phyloP scores from a whole-genome alignment of 2,329 filamentous ascomycete genomes.

The Eurotiales sp. region DNA sequence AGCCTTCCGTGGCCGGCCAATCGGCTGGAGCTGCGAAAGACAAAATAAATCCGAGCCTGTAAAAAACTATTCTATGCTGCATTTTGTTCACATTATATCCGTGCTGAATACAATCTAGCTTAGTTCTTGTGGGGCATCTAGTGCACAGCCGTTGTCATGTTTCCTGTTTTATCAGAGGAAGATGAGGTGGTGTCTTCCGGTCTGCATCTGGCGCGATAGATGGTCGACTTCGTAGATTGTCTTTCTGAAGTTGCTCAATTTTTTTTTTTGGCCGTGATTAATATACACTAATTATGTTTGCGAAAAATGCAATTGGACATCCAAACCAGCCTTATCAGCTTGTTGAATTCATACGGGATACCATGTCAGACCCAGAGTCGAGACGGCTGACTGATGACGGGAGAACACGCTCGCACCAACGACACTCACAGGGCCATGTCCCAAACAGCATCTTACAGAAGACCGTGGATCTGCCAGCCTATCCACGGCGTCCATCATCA shows the following conservation, averaged over 20 bases:
- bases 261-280: no score
- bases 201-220: not conserved
- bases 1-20: conserved; percentile 6
- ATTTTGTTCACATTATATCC: not conserved
- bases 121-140: not conserved
- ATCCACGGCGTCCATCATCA: not conserved
- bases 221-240: no score
- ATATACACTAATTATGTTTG: not conserved
- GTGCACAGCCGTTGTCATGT: not conserved
- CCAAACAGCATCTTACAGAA: not conserved
- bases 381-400: not conserved
- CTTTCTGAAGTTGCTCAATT: no score
- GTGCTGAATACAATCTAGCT: no score
- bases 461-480: not conserved
- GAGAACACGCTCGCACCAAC: not conserved
- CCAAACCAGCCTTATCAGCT: no score
- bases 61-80: not conserved
- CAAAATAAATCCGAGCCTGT: no score
- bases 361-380: conserved; percentile 1
- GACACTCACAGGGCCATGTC: not conserved
- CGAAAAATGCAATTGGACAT: no score
- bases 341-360: no score
- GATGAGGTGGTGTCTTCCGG: not conserved
- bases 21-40: no score
- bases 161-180: no score